Conservation (phyloP, 768 basidiomycete genomes). For the Daedalea quercina region DNA sequence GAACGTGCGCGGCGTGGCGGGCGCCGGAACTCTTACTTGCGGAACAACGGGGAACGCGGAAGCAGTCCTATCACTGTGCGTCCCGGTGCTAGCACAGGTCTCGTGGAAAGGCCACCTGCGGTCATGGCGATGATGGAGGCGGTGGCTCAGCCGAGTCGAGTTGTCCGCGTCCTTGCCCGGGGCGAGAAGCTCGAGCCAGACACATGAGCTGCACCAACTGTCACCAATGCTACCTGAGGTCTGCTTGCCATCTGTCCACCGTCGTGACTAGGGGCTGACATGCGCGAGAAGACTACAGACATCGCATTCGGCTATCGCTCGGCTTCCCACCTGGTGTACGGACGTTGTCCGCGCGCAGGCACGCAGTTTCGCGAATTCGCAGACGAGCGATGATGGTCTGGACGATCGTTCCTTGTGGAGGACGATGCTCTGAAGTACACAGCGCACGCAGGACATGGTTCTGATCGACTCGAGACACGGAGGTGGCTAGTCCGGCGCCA, state of each 20-base stretch:
- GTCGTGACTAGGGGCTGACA: not conserved
- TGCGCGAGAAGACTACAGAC: not conserved
- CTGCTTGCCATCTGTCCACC: too few species aligned
- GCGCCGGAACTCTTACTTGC: conserved; percentile 16
- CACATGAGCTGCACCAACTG: not conserved
- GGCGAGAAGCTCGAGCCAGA: conserved; percentile 74
- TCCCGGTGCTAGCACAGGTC: conserved; percentile 22
- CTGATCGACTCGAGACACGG: not conserved
- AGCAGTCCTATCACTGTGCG: conserved; percentile 7
- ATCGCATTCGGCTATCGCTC: not conserved
- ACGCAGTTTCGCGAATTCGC: too few species aligned
- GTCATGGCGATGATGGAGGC: conserved; percentile 81
- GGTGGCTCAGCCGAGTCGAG: conserved; percentile 64
- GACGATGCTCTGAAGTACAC: not conserved
- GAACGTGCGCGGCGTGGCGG: conserved; percentile 19
- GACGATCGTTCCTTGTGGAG: too few species aligned
- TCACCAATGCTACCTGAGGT: too few species aligned
- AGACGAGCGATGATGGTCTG: too few species aligned
- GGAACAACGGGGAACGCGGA: conserved; percentile 8
- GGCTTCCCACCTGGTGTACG: not conserved
- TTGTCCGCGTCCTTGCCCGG: conserved; percentile 73
- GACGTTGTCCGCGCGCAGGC: not conserved
- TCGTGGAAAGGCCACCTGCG: conserved; percentile 74
- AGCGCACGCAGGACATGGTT: not conserved
- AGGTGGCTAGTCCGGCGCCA: not conserved